phyloP scores from a whole-genome alignment of 1,284 basidiomycete genomes.

The Marasmius oreades region DNA sequence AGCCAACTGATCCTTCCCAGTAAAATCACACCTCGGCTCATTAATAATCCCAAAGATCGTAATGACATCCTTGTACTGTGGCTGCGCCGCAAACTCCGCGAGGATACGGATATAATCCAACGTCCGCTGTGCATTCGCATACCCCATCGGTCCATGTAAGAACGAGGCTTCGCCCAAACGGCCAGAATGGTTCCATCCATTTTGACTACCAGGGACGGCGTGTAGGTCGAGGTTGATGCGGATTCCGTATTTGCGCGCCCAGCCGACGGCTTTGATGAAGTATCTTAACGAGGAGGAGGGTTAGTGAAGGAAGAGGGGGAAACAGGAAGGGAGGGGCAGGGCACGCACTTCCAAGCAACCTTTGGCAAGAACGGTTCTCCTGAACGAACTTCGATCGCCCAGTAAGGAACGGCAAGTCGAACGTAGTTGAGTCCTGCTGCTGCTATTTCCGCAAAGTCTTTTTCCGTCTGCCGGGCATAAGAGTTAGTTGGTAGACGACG shows the following conservation, averaged over 20 bases:
- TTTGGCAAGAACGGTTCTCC: slow-evolving; percentile 79
- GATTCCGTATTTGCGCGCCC: slow-evolving; percentile 96
- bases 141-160: slow-evolving; percentile 62
- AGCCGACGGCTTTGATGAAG: slow-evolving; percentile 85
- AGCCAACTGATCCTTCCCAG: slow-evolving; percentile 38
- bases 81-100: slow-evolving; percentile 89
- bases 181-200: slow-evolving; percentile 81
- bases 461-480: slow-evolving; percentile 73
- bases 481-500: slow-evolving; percentile 1
- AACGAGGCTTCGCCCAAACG: slow-evolving; percentile 58
- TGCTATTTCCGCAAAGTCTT: slow-evolving; percentile 91
- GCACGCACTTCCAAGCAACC: slow-evolving; percentile 71
- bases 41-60: slow-evolving; percentile 83
- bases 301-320: neutral
- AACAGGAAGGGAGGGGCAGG: slow-evolving; percentile 10
- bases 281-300: slow-evolving; percentile 44
- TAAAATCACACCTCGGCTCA: slow-evolving; percentile 58
- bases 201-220: slow-evolving; percentile 76
- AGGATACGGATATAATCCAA: slow-evolving; percentile 87
- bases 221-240: slow-evolving; percentile 91
- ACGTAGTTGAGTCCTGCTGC: slow-evolving; percentile 88
- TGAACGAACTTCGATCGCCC: slow-evolving; percentile 82
- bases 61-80: slow-evolving; percentile 80
- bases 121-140: slow-evolving; percentile 85
- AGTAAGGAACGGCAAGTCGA: slow-evolving; percentile 82